These are phyloP conservation scores for Aspergillus sclerotioniger DNA, from an alignment of 495 filamentous ascomycete genomes.

Conservation along the genomic window DNA sequence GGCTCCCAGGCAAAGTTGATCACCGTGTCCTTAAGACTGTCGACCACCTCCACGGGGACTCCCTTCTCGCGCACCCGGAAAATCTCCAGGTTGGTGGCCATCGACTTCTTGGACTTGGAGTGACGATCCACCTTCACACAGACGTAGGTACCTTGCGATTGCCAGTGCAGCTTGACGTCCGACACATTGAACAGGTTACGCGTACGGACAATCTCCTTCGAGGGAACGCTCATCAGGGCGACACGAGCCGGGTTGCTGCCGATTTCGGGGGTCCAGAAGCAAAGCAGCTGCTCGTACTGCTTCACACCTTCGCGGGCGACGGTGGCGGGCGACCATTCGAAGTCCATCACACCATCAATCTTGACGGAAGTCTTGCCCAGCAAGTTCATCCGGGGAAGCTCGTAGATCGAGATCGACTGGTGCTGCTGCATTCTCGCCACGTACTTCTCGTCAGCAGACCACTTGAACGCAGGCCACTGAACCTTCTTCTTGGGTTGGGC, in stretches of 20 bases:
- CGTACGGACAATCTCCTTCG: constrained; percentile 87
- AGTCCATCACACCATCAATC: constrained; percentile 94
- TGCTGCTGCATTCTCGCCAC: constrained; percentile 87
- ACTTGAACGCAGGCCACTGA: constrained; percentile 98
- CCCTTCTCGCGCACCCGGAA: constrained; percentile 96
- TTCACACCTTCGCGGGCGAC: constrained; percentile 77
- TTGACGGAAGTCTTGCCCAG: constrained; percentile 88
- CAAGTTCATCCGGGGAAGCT: constrained; percentile 86
- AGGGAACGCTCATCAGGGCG: constrained; percentile 91
- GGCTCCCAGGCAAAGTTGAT: constrained; percentile 99
- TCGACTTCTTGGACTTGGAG: constrained; percentile 97
- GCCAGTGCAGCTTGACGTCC: constrained; percentile 93
- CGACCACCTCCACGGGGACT: constrained; percentile 95
- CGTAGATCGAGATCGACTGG: constrained; percentile 89
- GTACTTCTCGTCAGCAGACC: constrained; percentile 96
- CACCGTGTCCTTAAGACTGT: constrained; percentile 94
- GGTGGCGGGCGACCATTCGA: constrained; percentile 90
- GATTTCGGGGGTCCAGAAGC: constrained; percentile 98
- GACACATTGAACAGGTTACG: constrained; percentile 96
- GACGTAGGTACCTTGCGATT: constrained; percentile 86
- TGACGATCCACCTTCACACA: constrained; percentile 99
- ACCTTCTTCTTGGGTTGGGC: constrained; percentile 87
- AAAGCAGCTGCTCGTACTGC: constrained; percentile 90
- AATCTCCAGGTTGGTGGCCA: constrained; percentile 95
- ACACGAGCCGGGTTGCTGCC: constrained; percentile 98